Percentiles rank a stretch among this genome's conserved stretches.
Evolutionary conservation across 2,329 filamentous ascomycete genomes (phyloP).

Genomic region (Fusarium stilboides): DNA sequence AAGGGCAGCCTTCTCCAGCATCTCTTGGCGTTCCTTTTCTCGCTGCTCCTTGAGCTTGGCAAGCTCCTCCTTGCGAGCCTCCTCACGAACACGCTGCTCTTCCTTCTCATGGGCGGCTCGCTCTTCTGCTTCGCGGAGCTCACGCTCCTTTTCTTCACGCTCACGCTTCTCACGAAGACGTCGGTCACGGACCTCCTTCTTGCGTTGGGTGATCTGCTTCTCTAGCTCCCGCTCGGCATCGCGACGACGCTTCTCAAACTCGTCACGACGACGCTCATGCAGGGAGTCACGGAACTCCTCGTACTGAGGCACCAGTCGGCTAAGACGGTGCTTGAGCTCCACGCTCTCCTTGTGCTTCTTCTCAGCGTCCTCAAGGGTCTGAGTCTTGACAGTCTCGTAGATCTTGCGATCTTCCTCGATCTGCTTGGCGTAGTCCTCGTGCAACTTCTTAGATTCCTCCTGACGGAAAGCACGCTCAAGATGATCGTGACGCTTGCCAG

Average conservation of each 20-base stretch:
- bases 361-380: constrained; percentile 85
- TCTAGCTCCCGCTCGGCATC: constrained; percentile 94
- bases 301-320: constrained; percentile 86
- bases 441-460: constrained; percentile 93
- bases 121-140: constrained; percentile 88
- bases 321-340: constrained; percentile 92
- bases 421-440: constrained; percentile 88
- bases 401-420: constrained; percentile 82
- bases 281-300: constrained; percentile 87
- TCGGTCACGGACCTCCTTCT: constrained; percentile 89
- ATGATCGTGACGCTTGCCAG: constrained; percentile 96
- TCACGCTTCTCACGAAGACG: constrained; percentile 87
- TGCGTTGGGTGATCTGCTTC: constrained; percentile 88
- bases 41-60: constrained; percentile 77
- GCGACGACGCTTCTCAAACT: constrained; percentile 95
- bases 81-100: constrained; percentile 84
- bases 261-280: constrained; percentile 88
- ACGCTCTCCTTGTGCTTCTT: constrained; percentile 93
- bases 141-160: constrained; percentile 85
- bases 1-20: constrained; percentile 73
- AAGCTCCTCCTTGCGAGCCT: constrained; percentile 82
- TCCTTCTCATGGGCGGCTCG: constrained; percentile 85
- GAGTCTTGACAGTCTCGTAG: constrained; percentile 83
- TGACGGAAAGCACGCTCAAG: constrained; percentile 96
- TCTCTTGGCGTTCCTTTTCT: constrained; percentile 78